phyloP scores from a whole-genome alignment of 495 filamentous ascomycete species.

The Trichocladium uniseriatum region DNA sequence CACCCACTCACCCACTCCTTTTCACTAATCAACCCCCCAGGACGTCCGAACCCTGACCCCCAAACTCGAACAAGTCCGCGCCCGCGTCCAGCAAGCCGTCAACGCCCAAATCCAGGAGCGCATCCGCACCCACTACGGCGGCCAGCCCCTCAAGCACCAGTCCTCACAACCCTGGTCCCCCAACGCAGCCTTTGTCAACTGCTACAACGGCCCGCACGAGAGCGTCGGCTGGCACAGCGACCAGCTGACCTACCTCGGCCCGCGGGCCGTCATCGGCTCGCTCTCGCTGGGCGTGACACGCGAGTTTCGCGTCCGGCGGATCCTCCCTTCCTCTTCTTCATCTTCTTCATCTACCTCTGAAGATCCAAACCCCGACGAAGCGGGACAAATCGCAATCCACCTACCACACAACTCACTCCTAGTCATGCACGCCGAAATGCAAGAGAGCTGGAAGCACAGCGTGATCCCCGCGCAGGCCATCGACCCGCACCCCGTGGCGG shows the following conservation, averaged over 20 bases:
- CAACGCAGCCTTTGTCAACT: slow-evolving; percentile 90
- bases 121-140: slow-evolving; percentile 51
- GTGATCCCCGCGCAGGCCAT: slow-evolving; percentile 65
- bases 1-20: too few relatives aligned
- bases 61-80: slow-evolving; percentile 55
- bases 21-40: too few relatives aligned
- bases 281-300: slow-evolving; percentile 80
- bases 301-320: slow-evolving; percentile 78
- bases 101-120: slow-evolving; percentile 62
- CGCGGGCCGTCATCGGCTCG: slow-evolving; percentile 77
- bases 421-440: slow-evolving; percentile 90
- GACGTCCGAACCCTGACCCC: slow-evolving; percentile 69
- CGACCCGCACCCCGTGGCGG: slow-evolving; percentile 71
- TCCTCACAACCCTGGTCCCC: slow-evolving; percentile 63
- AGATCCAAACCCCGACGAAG: too few relatives aligned
- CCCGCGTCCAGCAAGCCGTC: slow-evolving; percentile 59
- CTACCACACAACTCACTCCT: slow-evolving; percentile 89
- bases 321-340: slow-evolving; percentile 58
- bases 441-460: slow-evolving; percentile 72
- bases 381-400: slow-evolving; percentile 83
- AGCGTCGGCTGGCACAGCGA: slow-evolving; percentile 87
- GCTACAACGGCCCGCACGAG: slow-evolving; percentile 70
- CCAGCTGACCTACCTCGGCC: slow-evolving; percentile 87
- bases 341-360: too few relatives aligned
- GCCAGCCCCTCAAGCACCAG: slow-evolving; percentile 69